Conservation (phyloP, 345 rosid genomes). For the Rubroshorea leprosula region DNA sequence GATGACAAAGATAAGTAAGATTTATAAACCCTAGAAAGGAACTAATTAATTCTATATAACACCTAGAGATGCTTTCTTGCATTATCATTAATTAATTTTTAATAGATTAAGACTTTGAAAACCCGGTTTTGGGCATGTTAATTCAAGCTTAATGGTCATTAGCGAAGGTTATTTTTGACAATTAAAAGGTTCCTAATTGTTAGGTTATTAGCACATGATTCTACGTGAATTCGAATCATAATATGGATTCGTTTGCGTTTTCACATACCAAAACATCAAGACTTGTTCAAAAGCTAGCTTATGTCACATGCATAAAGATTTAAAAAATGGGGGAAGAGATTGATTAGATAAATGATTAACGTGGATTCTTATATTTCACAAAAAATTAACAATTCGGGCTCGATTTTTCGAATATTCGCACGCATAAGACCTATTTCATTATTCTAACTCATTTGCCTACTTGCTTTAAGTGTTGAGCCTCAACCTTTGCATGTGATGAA, state of each 20-base stretch:
- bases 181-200: background rate
- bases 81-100: background rate
- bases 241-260: background rate
- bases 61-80: slow-evolving; percentile 44
- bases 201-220: background rate
- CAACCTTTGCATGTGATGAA: slow-evolving; percentile 48
- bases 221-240: background rate
- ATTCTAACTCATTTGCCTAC: slow-evolving; percentile 11
- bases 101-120: background rate
- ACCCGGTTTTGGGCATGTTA: background rate
- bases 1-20: slow-evolving; percentile 40
- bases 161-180: background rate
- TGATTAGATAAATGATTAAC: slow-evolving; percentile 44
- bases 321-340: slow-evolving; percentile 20
- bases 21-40: slow-evolving; percentile 28
- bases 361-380: slow-evolving; percentile 30
- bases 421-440: slow-evolving; percentile 35
- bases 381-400: slow-evolving; percentile 17
- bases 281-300: slow-evolving; percentile 20
- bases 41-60: slow-evolving; percentile 18
- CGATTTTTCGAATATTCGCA: slow-evolving; percentile 64
- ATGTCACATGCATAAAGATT: slow-evolving; percentile 41
- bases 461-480: slow-evolving; percentile 24
- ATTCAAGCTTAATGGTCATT: background rate
- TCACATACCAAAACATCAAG: slow-evolving; percentile 5